A percentile compares a stretch with the other conserved stretches of the same genome.
Conservation (phyloP, 2,329 filamentous ascomycete genomes). For the Pseudogymnoascus sp. region DNA sequence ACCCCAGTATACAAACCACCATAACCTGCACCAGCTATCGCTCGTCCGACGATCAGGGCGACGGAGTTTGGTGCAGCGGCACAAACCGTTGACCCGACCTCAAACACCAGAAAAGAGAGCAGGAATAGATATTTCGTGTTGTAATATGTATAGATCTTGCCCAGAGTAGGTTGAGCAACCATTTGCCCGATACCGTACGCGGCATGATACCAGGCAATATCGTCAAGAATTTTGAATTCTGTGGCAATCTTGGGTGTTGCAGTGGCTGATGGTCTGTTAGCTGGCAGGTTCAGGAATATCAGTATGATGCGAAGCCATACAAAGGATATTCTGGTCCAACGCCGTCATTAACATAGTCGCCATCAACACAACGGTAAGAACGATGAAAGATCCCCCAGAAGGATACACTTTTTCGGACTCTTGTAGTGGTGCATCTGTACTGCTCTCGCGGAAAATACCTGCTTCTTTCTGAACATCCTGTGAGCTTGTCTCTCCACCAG, state of each 20-base stretch:
- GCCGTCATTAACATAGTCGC: background rate
- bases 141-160: constrained; percentile 25
- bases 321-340: background rate
- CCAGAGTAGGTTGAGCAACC: constrained; percentile 20
- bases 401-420: background rate
- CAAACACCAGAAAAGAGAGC: constrained; percentile 24
- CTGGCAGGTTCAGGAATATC: constrained; percentile 33
- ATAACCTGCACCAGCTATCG: constrained; percentile 26
- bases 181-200: constrained; percentile 29
- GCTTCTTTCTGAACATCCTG: background rate
- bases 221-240: constrained; percentile 19
- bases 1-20: constrained; percentile 26
- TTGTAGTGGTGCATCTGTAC: background rate
- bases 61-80: constrained; percentile 24
- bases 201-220: constrained; percentile 33
- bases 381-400: background rate
- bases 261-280: constrained; percentile 30
- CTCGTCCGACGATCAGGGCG: constrained; percentile 28
- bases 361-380: background rate
- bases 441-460: background rate
- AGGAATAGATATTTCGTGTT: constrained; percentile 24
- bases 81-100: constrained; percentile 27
- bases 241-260: constrained; percentile 20
- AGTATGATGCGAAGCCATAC: constrained; percentile 13
- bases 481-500: background rate